Evolutionary conservation across 352 stramenopile genomes (phyloP), one percentile per base, ranked within the genome.

Genomic region (Pythium aphanidermatum): DNA sequence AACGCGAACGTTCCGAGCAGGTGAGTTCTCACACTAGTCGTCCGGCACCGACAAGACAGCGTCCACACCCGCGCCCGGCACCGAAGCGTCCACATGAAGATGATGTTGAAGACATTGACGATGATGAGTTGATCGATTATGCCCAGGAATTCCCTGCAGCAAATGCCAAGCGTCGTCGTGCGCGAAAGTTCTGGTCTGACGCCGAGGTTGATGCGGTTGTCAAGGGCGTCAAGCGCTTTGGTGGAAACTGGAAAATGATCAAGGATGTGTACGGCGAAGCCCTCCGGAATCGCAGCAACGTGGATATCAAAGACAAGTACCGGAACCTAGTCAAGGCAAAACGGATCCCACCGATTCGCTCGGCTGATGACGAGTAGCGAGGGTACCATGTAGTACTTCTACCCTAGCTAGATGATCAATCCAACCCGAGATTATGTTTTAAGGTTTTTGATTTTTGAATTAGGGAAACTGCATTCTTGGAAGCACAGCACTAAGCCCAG

Each of bases 221-320:
- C 19, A 60, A 76, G n/a, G 79, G 79, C 24, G 70, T 84, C 51
- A 56, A 63, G 27, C 49, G 75, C 20, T 92, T 74, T 31, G 38
- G 62, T 14, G 43, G 55, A 11, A 46, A 77, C 27, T 92, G 79
- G 79, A 35, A 76, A 41, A 58, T 72, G 19, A 92, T 89, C 64
- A 86, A 87, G 46, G 50, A 51, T 20, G 81, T 73, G 51, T 76
- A 68, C 43, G 45, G 54, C 0, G 50, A 71, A 12, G 55, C 69
- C 23, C 63, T 92, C 21, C 48, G 54, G 3, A 44, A 66, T 43
- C 72, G 76, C 19, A 77, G 64, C 23, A 89, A 89, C 36, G 72
- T 92, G 17, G 73, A 92, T 41, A 39, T 92, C 30, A 92, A 92
- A 61, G 79, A 92, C 60, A 92, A 92, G 58, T 86, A 84, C 47